Percentiles rank a stretch among this genome's conserved stretches.
phyloP scores from a whole-genome alignment of 306 rosid species.

The Lathyrus oleraceus region DNA sequence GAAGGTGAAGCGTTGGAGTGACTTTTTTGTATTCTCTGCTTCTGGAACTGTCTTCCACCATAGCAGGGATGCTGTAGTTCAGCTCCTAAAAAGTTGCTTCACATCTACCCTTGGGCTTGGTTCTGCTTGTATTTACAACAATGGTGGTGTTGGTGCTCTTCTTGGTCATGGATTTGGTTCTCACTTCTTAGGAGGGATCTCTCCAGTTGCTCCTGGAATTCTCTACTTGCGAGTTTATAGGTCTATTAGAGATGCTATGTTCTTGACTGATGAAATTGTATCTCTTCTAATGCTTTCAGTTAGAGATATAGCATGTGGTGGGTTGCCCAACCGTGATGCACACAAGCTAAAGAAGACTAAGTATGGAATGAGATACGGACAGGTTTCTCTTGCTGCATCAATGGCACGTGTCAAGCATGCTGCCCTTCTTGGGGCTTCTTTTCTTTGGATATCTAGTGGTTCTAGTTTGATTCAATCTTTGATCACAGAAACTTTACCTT shows the following conservation, averaged over 20 bases:
- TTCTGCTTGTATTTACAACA: conserved; percentile 48
- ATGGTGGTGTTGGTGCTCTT: conserved; percentile 86
- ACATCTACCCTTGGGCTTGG: conserved; percentile 71
- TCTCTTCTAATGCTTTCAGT: conserved; percentile 79
- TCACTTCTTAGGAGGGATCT: conserved; percentile 72
- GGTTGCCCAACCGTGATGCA: conserved; percentile 48
- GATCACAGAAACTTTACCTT: conserved; percentile 82
- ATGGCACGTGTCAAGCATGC: conserved; percentile 82
- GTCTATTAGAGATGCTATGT: conserved; percentile 69
- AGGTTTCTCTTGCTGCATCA: conserved; percentile 76
- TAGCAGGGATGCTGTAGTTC: conserved; percentile 73
- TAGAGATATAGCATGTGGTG: conserved; percentile 62
- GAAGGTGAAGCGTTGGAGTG: conserved; percentile 95
- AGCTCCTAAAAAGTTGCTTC: conserved; percentile 91
- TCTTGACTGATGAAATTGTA: conserved; percentile 75
- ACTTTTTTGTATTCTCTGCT: conserved; percentile 80
- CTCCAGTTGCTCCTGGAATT: conserved; percentile 92
- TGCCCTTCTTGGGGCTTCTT: conserved; percentile 83
- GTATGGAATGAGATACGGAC: conserved; percentile 55
- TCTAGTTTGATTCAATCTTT: conserved; percentile 69
- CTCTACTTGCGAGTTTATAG: conserved; percentile 74
- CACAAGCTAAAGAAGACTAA: conserved; percentile 55
- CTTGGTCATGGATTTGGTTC: conserved; percentile 96
- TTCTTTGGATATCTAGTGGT: conserved; percentile 89
- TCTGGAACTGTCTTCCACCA: conserved; percentile 93